Evolutionary conservation across 2,329 filamentous ascomycete species (phyloP).

Genomic region (Aspergillus pseudotamarii): DNA sequence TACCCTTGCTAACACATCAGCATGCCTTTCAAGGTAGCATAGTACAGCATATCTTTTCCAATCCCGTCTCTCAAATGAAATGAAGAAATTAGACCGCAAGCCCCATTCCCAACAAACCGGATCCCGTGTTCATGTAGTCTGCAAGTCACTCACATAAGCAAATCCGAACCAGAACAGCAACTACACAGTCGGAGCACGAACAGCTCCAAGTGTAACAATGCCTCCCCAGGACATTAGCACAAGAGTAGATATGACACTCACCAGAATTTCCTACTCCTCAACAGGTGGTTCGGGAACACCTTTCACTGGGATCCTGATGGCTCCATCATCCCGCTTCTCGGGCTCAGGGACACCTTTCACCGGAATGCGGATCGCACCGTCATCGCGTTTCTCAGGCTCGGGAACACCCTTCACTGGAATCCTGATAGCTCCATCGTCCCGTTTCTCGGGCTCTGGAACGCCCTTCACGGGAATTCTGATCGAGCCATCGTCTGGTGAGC

Average conservation of each 20-base stretch:
- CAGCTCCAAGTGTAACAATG: no score
- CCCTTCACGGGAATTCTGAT: neutral
- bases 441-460: neutral
- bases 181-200: no score
- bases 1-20: neutral
- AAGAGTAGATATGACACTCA: neutral
- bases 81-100: no score
- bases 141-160: neutral
- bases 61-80: neutral
- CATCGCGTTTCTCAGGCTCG: neutral
- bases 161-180: neutral
- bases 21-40: neutral
- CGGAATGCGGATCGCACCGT: neutral
- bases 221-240: neutral
- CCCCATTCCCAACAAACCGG: neutral
- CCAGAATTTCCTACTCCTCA: neutral
- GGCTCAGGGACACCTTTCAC: neutral
- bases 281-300: neutral
- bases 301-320: neutral
- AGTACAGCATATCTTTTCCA: neutral
- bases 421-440: neutral
- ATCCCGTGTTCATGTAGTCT: neutral
- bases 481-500: neutral
- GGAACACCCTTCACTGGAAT: neutral
- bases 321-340: neutral